Evolutionary conservation across 2,329 filamentous ascomycete species (phyloP).

Genomic region (Stemphylium lycopersici): DNA sequence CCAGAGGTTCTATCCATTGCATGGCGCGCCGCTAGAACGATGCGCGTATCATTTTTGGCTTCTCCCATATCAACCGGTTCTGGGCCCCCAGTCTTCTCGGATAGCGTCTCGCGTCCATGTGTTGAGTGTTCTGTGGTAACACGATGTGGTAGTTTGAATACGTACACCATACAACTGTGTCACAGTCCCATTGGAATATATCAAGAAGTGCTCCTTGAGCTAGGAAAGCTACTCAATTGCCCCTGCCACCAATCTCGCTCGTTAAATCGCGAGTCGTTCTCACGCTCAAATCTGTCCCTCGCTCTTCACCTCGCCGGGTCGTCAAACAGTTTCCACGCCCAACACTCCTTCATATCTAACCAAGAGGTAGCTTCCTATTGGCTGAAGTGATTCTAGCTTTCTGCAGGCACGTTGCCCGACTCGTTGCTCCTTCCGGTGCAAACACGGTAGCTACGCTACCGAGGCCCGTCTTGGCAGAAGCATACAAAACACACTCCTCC

Average conservation of each 20-base stretch:
- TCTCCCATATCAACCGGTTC: neutral
- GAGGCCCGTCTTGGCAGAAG: slow-evolving; percentile 29
- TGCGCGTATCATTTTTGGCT: neutral
- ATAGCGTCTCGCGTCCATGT: slow-evolving; percentile 6
- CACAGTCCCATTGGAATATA: slow-evolving; percentile 20
- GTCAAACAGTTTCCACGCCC: neutral
- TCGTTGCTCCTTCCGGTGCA: slow-evolving; percentile 28
- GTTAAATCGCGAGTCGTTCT: neutral
- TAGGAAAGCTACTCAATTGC: neutral
- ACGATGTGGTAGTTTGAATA: neutral
- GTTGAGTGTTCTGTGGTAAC: slow-evolving; percentile 19
- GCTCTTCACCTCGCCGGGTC: neutral
- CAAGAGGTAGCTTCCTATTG: neutral
- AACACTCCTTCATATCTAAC: neutral
- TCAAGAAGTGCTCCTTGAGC: neutral
- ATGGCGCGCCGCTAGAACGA: slow-evolving; percentile 2
- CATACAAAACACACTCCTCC: slow-evolving; percentile 29
- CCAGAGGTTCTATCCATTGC: slow-evolving; percentile 1
- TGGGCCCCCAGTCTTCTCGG: slow-evolving; percentile 1
- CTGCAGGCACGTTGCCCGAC: slow-evolving; percentile 21
- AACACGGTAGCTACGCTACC: slow-evolving; percentile 25
- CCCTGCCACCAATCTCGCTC: neutral
- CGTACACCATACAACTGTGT: slow-evolving; percentile 25
- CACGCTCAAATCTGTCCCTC: neutral
- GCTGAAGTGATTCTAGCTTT: slow-evolving; percentile 6